Evolutionary conservation across 805 yeast species (phyloP).

Genomic region (Lipomyces anomalus): DNA sequence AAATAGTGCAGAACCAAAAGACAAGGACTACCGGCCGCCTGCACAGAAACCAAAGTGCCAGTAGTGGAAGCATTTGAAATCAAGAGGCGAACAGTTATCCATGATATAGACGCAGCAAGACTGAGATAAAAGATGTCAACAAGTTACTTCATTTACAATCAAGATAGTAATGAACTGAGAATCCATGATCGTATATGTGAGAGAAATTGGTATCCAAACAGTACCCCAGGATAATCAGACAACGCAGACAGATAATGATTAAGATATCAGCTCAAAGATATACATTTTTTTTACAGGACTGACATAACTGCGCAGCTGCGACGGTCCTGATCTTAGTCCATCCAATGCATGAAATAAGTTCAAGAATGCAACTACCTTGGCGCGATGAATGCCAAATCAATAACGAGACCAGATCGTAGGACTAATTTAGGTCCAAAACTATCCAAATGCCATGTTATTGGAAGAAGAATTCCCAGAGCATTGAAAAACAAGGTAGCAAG

Average conservation of each 20-base stretch:
- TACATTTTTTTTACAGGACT: slow-evolving; percentile 58
- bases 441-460: slow-evolving; percentile 82
- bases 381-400: slow-evolving; percentile 67
- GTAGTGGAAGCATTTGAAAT: slow-evolving; percentile 58
- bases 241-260: slow-evolving; percentile 57
- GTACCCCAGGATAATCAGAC: slow-evolving; percentile 65
- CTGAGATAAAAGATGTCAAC: not conserved
- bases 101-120: too few species aligned
- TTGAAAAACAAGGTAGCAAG: slow-evolving; percentile 67
- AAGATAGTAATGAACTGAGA: slow-evolving; percentile 70
- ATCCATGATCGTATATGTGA: slow-evolving; percentile 83
- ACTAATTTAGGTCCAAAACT: slow-evolving; percentile 80
- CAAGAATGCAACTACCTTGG: slow-evolving; percentile 68
- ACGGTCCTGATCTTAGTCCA: slow-evolving; percentile 94
- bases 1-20: slow-evolving; percentile 75
- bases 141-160: slow-evolving; percentile 41
- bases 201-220: slow-evolving; percentile 85
- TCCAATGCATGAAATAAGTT: slow-evolving; percentile 82
- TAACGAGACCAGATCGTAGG: slow-evolving; percentile 74
- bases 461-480: slow-evolving; percentile 55
- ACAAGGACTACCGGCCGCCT: slow-evolving; percentile 71
- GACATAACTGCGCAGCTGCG: slow-evolving; percentile 78
- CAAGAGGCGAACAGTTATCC: slow-evolving; percentile 67
- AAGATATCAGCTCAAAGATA: slow-evolving; percentile 90
- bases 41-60: slow-evolving; percentile 45